Base-by-base conservation (phyloP, 805 yeast species). In the Spathaspora boniae region DNA sequence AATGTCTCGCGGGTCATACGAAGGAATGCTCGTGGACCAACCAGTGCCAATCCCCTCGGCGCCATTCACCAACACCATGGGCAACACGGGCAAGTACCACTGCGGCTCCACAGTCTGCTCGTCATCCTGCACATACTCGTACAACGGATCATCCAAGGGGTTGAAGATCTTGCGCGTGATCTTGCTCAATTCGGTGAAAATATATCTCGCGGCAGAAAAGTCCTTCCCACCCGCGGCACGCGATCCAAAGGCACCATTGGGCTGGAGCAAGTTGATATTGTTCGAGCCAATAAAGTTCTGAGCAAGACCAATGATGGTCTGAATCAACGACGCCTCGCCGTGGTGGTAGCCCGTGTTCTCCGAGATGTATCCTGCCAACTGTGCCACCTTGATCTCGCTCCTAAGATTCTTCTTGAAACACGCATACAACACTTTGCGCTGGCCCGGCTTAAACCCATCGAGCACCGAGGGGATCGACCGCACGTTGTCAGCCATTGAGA, bases 1-100 rank as follows among this genome's bases (percentile, higher is more conserved):
- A 41, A 93, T 68, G 53, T 91, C 98, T 9, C 58, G 50, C 0
- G 98, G 98, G 55, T 93, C 88, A 62, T 76, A 91, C 26, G 86
- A 79, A 1, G 98, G 98, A 44, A 93, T 82, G 42, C 77, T 79
- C 1, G 98, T 88, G 45, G 96, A 86, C 97, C 98, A 93, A 46
- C 98, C 98, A 31, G 98, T 89, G 43, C 98, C 98, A 58, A 93
- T 93, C 66, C 98, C 98, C 61, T 93, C 98, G 6, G 91, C 74
- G 39, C 98, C 98, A 54, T 93, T 93, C 4, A 93, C 95, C 42
- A 93, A 70, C n/a, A 93, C 56, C 86, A 88, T 86, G 7, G 98
- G 98, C 26, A 93, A 48, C n/a, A 93, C 79, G 1, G 98, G 98
- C 26, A 86, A 68, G 58, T 87, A 93, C 88, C 94, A 87, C 49